These are phyloP conservation scores for Metschnikowia gruessii DNA, from an alignment of 805 yeast genomes.

Conservation along the genomic window DNA sequence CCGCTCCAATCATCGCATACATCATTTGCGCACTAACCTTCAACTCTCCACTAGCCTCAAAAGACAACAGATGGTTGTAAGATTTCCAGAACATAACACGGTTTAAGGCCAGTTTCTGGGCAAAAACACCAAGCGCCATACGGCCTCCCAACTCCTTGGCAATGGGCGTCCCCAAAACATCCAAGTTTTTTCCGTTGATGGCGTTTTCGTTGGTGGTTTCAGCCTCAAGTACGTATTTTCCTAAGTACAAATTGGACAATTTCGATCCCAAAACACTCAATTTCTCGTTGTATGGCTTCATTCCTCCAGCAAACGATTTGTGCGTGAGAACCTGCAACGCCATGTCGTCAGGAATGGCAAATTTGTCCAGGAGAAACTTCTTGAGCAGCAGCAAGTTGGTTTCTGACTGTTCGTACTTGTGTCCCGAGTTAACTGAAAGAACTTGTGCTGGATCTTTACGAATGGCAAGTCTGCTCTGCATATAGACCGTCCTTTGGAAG, in stretches of 20 bases:
- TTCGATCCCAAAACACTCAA: slow-evolving; percentile 70
- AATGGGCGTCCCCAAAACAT: slow-evolving; percentile 54
- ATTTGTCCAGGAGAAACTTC: slow-evolving; percentile 46
- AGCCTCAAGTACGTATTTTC: slow-evolving; percentile 41
- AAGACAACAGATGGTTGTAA: slow-evolving; percentile 45
- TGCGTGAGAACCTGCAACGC: slow-evolving; percentile 84
- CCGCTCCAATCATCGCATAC: slow-evolving; percentile 66
- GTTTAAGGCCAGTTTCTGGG: slow-evolving; percentile 47
- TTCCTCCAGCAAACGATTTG: slow-evolving; percentile 91
- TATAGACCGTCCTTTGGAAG: slow-evolving; percentile 30
- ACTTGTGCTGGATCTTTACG: slow-evolving; percentile 65
- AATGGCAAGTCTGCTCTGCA: slow-evolving; percentile 65
- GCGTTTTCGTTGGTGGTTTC: slow-evolving; percentile 31
- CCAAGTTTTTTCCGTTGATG: slow-evolving; percentile 52
- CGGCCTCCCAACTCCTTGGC: slow-evolving; percentile 53
- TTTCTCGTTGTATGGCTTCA: slow-evolving; percentile 85
- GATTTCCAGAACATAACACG: slow-evolving; percentile 65
- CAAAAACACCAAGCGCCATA: slow-evolving; percentile 49
- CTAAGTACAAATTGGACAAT: slow-evolving; percentile 49
- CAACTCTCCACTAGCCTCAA: slow-evolving; percentile 53
- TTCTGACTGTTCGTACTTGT: slow-evolving; percentile 50
- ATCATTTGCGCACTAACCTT: slow-evolving; percentile 53
- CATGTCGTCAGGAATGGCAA: slow-evolving; percentile 55
- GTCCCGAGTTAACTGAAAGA: slow-evolving; percentile 31
- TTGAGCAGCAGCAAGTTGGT: slow-evolving; percentile 50